Percentiles rank a stretch among this genome's conserved stretches.
These are phyloP conservation scores for Backusella tarrabulga DNA, from an alignment of 192 early-diverging fungal genomes.

Conservation along the genomic window DNA sequence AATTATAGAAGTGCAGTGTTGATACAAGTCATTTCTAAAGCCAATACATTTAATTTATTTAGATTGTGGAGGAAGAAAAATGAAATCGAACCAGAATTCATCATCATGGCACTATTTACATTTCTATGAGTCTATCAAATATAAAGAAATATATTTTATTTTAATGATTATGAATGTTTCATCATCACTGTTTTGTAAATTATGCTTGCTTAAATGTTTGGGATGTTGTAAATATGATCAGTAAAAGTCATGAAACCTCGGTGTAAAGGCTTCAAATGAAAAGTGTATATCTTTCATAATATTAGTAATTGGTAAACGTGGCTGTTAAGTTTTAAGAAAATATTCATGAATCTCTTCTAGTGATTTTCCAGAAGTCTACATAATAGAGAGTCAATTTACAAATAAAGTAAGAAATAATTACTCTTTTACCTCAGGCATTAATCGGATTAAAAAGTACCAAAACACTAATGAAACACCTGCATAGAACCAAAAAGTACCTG, in stretches of 20 bases:
- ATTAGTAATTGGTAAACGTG: not conserved
- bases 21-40: no score
- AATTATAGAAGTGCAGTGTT: not conserved
- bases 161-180: no score
- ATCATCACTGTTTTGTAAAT: not conserved
- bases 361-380: conserved; percentile 38
- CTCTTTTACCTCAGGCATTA: conserved; percentile 43
- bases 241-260: not conserved
- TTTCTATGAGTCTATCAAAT: no score
- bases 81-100: no score
- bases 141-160: no score
- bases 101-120: no score
- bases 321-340: conserved; percentile 21
- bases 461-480: conserved; percentile 40
- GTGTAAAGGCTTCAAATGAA: not conserved
- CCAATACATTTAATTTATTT: no score
- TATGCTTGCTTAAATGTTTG: not conserved
- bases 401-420: not conserved
- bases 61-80: no score
- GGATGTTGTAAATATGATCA: not conserved
- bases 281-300: not conserved
- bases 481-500: conserved; percentile 55
- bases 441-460: conserved; percentile 43
- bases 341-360: conserved; percentile 47
- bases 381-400: not conserved